Percentiles rank a stretch among this genome's conserved stretches.
phyloP scores from a whole-genome alignment of 2,329 filamentous ascomycete genomes.

The Bipolaris gigantea region DNA sequence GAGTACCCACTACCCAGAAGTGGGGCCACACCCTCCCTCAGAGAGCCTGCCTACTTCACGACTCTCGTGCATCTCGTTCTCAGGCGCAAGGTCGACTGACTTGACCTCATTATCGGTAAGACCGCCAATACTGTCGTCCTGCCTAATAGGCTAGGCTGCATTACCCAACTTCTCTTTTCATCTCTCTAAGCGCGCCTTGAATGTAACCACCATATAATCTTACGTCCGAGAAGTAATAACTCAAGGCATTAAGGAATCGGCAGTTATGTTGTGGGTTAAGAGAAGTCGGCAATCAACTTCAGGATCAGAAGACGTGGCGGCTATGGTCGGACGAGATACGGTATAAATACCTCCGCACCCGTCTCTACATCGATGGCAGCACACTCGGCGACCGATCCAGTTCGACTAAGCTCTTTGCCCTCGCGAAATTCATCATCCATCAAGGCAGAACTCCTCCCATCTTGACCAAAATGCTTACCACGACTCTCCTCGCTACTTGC shows the following conservation, averaged over 20 bases:
- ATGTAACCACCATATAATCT: not conserved
- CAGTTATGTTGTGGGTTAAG: not conserved
- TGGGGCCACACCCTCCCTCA: not conserved
- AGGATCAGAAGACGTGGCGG: not conserved
- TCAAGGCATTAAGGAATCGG: not conserved
- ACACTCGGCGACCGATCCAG: not conserved
- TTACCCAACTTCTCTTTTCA: not conserved
- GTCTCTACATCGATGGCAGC: not conserved
- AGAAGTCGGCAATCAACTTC: too few relatives aligned
- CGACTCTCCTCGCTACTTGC: not conserved
- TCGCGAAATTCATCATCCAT: not conserved
- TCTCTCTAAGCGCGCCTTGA: not conserved
- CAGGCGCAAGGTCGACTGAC: not conserved
- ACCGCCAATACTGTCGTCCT: not conserved
- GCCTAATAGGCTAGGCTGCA: not conserved
- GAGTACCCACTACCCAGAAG: not conserved
- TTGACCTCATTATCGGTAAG: not conserved
- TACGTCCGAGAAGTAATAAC: not conserved
- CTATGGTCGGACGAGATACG: not conserved
- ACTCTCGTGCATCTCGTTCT: not conserved
- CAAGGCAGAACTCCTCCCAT: not conserved
- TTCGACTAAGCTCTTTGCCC: not conserved
- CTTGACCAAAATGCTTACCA: not conserved
- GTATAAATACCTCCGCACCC: not conserved
- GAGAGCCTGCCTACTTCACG: not conserved